Conservation (phyloP, 2,329 filamentous ascomycete genomes). For the Pseudogymnoascus sp. region DNA sequence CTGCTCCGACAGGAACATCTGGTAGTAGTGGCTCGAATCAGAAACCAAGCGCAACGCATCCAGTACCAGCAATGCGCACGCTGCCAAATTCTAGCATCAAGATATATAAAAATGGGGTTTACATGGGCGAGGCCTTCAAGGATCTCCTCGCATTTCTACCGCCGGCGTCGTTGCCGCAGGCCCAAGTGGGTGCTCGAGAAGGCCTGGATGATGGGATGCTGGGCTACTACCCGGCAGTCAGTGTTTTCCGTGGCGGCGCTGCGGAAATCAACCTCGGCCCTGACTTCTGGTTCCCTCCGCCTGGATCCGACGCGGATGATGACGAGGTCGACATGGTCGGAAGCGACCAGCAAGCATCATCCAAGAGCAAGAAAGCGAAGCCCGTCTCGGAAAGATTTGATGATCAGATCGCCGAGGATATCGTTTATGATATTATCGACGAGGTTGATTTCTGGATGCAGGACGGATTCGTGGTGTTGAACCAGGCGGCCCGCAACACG, state of each 20-base stretch:
- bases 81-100: constrained; percentile 79
- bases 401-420: constrained; percentile 90
- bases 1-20: constrained; percentile 42
- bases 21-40: constrained; percentile 40
- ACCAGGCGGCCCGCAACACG: background rate
- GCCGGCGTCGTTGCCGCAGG: constrained; percentile 68
- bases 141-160: constrained; percentile 86
- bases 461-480: constrained; percentile 43
- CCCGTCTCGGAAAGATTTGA: constrained; percentile 71
- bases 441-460: constrained; percentile 86
- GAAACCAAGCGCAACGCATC: constrained; percentile 63
- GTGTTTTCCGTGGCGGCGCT: constrained; percentile 82
- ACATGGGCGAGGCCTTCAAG: constrained; percentile 80
- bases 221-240: constrained; percentile 90
- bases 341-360: constrained; percentile 25
- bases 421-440: constrained; percentile 87
- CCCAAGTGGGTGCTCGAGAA: constrained; percentile 67
- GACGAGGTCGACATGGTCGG: constrained; percentile 43
- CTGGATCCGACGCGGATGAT: constrained; percentile 37
- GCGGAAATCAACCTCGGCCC: constrained; percentile 93
- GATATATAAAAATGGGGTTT: constrained; percentile 84
- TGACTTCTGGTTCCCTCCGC: constrained; percentile 82
- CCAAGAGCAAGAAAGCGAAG: constrained; percentile 34
- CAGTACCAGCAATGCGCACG: constrained; percentile 67
- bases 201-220: constrained; percentile 91